Evolutionary conservation across 2,329 filamentous ascomycete species (phyloP), one percentile per base, ranked within the genome.

Genomic region (Trichoderma atrobrunneum): DNA sequence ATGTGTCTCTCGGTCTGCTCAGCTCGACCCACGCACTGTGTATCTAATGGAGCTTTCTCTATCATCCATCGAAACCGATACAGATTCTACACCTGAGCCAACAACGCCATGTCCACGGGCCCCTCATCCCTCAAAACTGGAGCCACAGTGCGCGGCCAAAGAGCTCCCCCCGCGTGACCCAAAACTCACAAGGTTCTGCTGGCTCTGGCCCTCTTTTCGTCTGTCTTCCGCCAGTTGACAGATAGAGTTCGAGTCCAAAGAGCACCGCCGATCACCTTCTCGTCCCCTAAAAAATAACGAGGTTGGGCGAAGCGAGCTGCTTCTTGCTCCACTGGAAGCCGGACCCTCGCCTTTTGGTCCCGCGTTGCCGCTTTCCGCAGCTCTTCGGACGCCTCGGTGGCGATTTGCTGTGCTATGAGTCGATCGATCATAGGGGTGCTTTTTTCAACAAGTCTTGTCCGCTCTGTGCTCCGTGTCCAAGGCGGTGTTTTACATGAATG

Each of bases 211-310:
- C 66, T 70, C 39, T 34, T 32, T 60, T 60, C 7, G 28, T 60
- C 57, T 24, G 54, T 14, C 39, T 36, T 30, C 30, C 43, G 28
- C 32, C n/a, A 43, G 24, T 43, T 21, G 57, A 60, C 30, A 28
- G 66, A 69, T 69, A 70, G 57, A 70, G 66, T 70, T 70, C 66
- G 28, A 69, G 66, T 34, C 68, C 68, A 64, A 71, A 48, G 18
- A 34, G 59, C 60, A 57, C 54, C 60, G 59, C 68, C 68, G 68
- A 71, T 71, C 68, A 59, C 32, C 48, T 21, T 56, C 12, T 43
- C 11, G 8, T 32, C 26, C 62, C 66, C 56, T 59, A 54, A 51
- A 64, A 70, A 71, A 71, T 71, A 56, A 56, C 43, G 32, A 71
- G 68, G 68, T 51, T 71, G 68, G 67, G 43, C 56, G 21, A 68